A percentile compares a stretch with the other conserved stretches of the same genome.
These are phyloP conservation scores for Penicillium manginii DNA, from an alignment of 495 filamentous ascomycete species.

Conservation along the genomic window DNA sequence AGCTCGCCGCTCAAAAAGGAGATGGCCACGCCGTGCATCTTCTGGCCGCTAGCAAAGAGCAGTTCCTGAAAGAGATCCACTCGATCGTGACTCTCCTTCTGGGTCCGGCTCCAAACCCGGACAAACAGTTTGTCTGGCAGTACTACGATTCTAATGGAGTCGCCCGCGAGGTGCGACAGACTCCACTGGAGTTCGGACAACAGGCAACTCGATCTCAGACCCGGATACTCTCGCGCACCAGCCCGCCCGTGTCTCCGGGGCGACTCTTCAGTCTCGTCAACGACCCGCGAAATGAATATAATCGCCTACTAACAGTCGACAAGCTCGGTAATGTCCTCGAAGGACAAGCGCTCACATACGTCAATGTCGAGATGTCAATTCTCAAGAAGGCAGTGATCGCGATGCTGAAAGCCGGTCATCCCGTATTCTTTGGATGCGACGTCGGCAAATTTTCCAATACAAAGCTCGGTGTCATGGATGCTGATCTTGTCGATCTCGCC, in stretches of 20 bases:
- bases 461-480: constrained; percentile 74
- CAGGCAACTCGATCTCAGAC: constrained; percentile 14
- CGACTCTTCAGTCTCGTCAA: constrained; percentile 77
- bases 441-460: constrained; percentile 78
- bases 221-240: constrained; percentile 13
- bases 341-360: constrained; percentile 70
- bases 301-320: constrained; percentile 71
- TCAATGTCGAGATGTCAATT: constrained; percentile 75
- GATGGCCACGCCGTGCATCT: constrained; percentile 9
- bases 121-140: constrained; percentile 73
- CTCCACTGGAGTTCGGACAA: constrained; percentile 67
- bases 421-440: constrained; percentile 87
- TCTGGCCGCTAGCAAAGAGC: constrained; percentile 61
- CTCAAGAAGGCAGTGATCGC: constrained; percentile 74
- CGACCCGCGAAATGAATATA: constrained; percentile 76
- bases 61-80: constrained; percentile 78
- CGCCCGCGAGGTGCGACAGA: constrained; percentile 59
- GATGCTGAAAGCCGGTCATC: constrained; percentile 74
- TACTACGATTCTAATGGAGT: constrained; percentile 70
- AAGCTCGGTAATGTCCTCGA: constrained; percentile 79
- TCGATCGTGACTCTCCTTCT: constrained; percentile 76
- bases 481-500: constrained; percentile 69
- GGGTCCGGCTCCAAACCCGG: constrained; percentile 71
- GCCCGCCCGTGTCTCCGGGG: constrained; percentile 23
- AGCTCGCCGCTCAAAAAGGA: constrained; percentile 35